Percentiles rank a stretch among this genome's conserved stretches.
Conservation (phyloP, 1,284 basidiomycete genomes). For the Puccinia hordei region DNA sequence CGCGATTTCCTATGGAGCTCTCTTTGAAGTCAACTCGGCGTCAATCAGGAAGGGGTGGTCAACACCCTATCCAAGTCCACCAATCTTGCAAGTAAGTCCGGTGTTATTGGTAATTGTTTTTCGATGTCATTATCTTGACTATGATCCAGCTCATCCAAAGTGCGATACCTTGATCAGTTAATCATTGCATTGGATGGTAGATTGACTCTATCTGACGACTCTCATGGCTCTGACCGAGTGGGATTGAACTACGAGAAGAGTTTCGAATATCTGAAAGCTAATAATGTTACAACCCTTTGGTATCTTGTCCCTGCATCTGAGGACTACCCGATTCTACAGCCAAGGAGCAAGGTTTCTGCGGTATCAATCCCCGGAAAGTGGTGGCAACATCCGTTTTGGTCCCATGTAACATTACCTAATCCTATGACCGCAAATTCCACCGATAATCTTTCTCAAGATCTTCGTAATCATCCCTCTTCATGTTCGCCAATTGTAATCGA, state of each 20-base stretch:
- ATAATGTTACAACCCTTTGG: conserved; percentile 73
- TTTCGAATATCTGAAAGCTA: conserved; percentile 69
- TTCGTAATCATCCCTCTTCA: neutral
- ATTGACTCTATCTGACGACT: conserved; percentile 89
- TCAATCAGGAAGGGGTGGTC: conserved; percentile 89
- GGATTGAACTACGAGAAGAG: conserved; percentile 79
- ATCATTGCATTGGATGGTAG: conserved; percentile 71
- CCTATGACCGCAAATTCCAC: neutral
- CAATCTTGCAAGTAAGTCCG: conserved; percentile 72
- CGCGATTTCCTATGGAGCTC: conserved; percentile 78
- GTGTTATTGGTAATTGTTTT: conserved; percentile 5
- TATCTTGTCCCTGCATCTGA: conserved; percentile 60
- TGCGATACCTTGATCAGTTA: conserved; percentile 62
- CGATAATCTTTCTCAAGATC: neutral
- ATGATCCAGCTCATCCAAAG: conserved; percentile 23
- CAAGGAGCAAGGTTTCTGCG: conserved; percentile 45
- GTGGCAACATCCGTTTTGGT: conserved; percentile 49
- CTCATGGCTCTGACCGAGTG: conserved; percentile 84
- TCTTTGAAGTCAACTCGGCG: conserved; percentile 92
- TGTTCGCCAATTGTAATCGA: neutral
- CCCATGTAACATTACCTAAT: conserved; percentile 1
- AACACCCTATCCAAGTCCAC: conserved; percentile 77
- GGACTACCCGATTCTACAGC: conserved; percentile 3
- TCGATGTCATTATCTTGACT: neutral
- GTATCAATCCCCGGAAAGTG: conserved; percentile 28